Percentiles rank a stretch among this genome's conserved stretches.
Conservation (phyloP, 2,329 filamentous ascomycete genomes). For the Canariomyces notabilis region DNA sequence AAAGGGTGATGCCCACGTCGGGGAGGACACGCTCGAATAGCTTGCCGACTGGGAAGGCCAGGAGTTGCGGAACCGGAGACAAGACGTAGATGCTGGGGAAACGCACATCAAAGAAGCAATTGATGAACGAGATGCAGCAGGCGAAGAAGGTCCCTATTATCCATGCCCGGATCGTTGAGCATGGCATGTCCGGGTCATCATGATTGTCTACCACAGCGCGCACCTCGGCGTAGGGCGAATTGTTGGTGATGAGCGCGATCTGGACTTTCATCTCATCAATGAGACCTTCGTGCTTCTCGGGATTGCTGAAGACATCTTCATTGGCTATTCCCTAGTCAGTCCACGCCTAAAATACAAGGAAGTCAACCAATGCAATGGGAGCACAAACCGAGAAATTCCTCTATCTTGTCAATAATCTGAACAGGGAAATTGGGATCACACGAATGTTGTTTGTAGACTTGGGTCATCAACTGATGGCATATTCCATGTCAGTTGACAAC, state of each 20-base stretch:
- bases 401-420: slow-evolving; percentile 18
- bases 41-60: slow-evolving; percentile 52
- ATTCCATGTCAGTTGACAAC: background rate
- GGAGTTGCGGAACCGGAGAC: slow-evolving; percentile 51
- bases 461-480: slow-evolving; percentile 14
- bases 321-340: slow-evolving; percentile 30
- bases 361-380: background rate
- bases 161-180: slow-evolving; percentile 53
- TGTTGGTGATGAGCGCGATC: slow-evolving; percentile 49
- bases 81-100: slow-evolving; percentile 50
- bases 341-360: no score
- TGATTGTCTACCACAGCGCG: slow-evolving; percentile 53
- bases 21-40: slow-evolving; percentile 47
- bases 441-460: slow-evolving; percentile 17
- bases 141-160: slow-evolving; percentile 48
- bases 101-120: slow-evolving; percentile 55
- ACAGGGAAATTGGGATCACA: slow-evolving; percentile 24
- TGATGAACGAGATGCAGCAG: slow-evolving; percentile 45
- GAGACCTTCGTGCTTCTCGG: slow-evolving; percentile 43
- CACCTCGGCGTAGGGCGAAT: slow-evolving; percentile 54
- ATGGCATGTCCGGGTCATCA: slow-evolving; percentile 45
- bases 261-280: slow-evolving; percentile 53
- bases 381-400: slow-evolving; percentile 19
- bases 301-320: slow-evolving; percentile 39
- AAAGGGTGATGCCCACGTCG: slow-evolving; percentile 44